Percentiles rank a stretch among this genome's conserved stretches.
phyloP scores from a whole-genome alignment of 169 alveolate species.

The Pseudocohnilembus persalinus region DNA sequence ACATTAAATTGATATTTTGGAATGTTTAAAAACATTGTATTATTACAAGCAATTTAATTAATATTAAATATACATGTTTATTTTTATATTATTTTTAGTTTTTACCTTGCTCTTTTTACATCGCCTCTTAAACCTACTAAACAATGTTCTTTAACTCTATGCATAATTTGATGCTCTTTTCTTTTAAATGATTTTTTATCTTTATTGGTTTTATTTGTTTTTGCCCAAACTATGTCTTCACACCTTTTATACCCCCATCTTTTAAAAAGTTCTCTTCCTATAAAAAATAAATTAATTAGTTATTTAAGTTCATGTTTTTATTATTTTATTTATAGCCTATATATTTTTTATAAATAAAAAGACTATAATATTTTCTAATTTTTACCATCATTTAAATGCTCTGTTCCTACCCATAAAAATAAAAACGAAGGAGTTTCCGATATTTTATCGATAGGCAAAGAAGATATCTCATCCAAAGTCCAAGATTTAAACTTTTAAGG shows the following conservation, averaged over 20 bases:
- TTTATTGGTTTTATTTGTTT: conserved; percentile 74
- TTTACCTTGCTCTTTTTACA: conserved; percentile 71
- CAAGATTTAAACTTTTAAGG: conserved; percentile 31
- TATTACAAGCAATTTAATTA: too few species aligned
- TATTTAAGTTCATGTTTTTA: too few species aligned
- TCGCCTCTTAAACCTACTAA: conserved; percentile 94
- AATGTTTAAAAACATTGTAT: too few species aligned
- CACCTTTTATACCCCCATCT: conserved; percentile 94
- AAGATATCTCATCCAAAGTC: conserved; percentile 59
- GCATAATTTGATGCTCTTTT: conserved; percentile 57
- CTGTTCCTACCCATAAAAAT: conserved; percentile 91
- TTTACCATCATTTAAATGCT: conserved; percentile 84
- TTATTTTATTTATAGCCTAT: background rate
- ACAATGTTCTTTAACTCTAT: conserved; percentile 93
- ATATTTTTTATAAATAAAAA: too few species aligned
- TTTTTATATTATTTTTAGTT: too few species aligned
- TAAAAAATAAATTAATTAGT: too few species aligned
- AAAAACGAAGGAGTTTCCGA: conserved; percentile 89
- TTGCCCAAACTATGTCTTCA: conserved; percentile 95
- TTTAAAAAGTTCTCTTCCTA: conserved; percentile 76
- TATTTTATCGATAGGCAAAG: conserved; percentile 83
- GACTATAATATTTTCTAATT: conserved; percentile 24
- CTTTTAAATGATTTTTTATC: conserved; percentile 18
- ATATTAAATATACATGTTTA: too few species aligned
- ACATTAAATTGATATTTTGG: too few species aligned